phyloP scores from a whole-genome alignment of 257 asterid genomes.

The Petrea volubilis region DNA sequence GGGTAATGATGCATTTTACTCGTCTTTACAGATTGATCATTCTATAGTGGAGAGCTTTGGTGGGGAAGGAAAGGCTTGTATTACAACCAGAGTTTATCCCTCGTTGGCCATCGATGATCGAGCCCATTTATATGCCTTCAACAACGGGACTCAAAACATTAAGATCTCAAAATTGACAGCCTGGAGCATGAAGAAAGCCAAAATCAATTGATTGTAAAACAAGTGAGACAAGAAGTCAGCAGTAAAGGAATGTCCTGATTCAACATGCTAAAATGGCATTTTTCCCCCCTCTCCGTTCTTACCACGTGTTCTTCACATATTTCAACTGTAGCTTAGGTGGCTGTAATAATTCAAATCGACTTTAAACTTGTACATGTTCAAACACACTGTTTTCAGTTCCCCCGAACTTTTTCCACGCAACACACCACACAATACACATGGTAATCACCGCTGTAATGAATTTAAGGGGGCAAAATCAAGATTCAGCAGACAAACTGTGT shows the following conservation, averaged over 20 bases:
- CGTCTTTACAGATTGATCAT: slow-evolving; percentile 12
- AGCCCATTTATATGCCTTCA: slow-evolving; percentile 27
- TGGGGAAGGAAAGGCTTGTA: slow-evolving; percentile 32
- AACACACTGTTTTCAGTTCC: too few species aligned
- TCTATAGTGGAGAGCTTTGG: slow-evolving; percentile 35
- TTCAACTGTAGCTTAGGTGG: too few species aligned
- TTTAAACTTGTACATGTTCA: too few species aligned
- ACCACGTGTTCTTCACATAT: too few species aligned
- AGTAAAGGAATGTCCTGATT: too few species aligned
- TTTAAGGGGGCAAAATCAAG: too few species aligned
- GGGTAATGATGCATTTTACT: background rate
- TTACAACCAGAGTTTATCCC: slow-evolving; percentile 34
- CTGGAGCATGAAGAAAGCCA: slow-evolving; percentile 29
- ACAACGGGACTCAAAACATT: slow-evolving; percentile 18
- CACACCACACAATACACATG: background rate
- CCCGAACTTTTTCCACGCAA: background rate
- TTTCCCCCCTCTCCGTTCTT: too few species aligned
- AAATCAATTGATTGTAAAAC: slow-evolving; percentile 6
- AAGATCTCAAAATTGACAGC: slow-evolving; percentile 23
- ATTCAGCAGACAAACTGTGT: too few species aligned
- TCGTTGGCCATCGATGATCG: slow-evolving; percentile 20
- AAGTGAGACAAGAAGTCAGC: too few species aligned
- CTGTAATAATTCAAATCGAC: too few species aligned
- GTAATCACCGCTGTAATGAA: background rate
- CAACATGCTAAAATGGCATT: too few species aligned